These are phyloP conservation scores for Myxozyma lipomycoides DNA, from an alignment of 805 yeast species.

Conservation along the genomic window DNA sequence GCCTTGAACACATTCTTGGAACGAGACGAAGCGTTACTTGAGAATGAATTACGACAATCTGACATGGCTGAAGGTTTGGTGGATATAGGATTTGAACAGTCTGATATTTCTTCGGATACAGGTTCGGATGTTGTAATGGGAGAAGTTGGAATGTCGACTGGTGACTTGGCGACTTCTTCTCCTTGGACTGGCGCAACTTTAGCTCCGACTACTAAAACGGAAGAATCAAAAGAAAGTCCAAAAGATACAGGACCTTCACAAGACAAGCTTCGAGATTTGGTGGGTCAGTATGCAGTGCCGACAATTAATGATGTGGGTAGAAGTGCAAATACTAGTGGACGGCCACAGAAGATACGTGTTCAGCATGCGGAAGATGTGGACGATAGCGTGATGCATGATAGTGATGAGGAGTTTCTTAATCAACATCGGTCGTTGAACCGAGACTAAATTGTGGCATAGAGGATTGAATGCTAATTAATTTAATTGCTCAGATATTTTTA, in stretches of 20 bases:
- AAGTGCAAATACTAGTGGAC: not conserved
- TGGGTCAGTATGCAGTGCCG: not conserved
- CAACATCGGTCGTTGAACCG: not conserved
- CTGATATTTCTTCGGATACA: not conserved
- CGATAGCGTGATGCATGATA: conserved; percentile 10
- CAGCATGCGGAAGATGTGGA: conserved; percentile 21
- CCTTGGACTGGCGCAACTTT: not conserved
- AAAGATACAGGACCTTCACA: not conserved
- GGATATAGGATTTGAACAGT: not conserved
- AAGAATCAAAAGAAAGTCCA: not conserved
- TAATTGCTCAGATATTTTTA: no score
- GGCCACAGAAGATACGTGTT: conserved; percentile 6
- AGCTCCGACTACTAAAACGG: not conserved
- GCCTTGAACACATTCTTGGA: conserved; percentile 3
- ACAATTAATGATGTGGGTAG: not conserved
- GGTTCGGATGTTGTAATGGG: not conserved
- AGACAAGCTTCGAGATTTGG: not conserved
- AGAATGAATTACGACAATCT: conserved; percentile 3
- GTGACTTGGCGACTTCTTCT: not conserved
- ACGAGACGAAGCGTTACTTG: conserved; percentile 15
- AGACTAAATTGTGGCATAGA: no score
- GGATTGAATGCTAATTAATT: no score
- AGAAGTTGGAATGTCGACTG: not conserved
- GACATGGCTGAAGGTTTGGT: not conserved
- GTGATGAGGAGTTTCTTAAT: conserved; percentile 16